phyloP scores from a whole-genome alignment of 306 rosid genomes.

The Begonia masoniana region DNA sequence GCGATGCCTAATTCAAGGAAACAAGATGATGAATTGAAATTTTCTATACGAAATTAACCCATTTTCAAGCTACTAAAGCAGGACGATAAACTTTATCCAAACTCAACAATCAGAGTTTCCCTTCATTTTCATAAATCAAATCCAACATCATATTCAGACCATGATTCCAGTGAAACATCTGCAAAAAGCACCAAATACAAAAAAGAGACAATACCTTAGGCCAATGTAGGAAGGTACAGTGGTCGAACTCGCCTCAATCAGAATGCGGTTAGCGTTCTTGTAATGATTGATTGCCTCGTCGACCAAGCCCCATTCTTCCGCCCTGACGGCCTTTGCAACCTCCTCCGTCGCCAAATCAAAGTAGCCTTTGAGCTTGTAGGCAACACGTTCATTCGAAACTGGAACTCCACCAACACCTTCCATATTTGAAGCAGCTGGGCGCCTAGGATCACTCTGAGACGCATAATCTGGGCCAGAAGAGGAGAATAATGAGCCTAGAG shows the following conservation, averaged over 20 bases:
- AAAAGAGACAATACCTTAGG: conserved; percentile 27
- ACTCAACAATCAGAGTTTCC: no score
- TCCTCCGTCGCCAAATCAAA: conserved; percentile 78
- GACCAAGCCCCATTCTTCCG: conserved; percentile 87
- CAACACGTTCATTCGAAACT: conserved; percentile 75
- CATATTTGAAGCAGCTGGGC: conserved; percentile 35
- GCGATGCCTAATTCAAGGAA: no score
- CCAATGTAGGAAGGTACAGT: conserved; percentile 62
- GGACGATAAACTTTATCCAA: no score
- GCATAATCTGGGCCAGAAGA: conserved; percentile 16
- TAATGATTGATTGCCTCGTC: conserved; percentile 78
- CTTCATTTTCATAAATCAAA: no score
- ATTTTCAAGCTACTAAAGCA: no score
- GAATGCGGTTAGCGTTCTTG: conserved; percentile 60
- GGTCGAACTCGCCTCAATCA: conserved; percentile 70
- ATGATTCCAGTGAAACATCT: no score
- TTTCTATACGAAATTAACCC: no score
- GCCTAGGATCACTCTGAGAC: conserved; percentile 18
- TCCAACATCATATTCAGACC: no score
- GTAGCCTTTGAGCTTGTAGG: conserved; percentile 82
- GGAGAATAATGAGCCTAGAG: conserved; percentile 49
- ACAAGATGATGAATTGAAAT: no score
- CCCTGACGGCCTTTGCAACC: conserved; percentile 89
- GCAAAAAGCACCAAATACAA: neutral
- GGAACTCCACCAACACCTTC: conserved; percentile 36